These are phyloP conservation scores for Dalechampia spathulata DNA, from an alignment of 441 rosid species.

Conservation along the genomic window DNA sequence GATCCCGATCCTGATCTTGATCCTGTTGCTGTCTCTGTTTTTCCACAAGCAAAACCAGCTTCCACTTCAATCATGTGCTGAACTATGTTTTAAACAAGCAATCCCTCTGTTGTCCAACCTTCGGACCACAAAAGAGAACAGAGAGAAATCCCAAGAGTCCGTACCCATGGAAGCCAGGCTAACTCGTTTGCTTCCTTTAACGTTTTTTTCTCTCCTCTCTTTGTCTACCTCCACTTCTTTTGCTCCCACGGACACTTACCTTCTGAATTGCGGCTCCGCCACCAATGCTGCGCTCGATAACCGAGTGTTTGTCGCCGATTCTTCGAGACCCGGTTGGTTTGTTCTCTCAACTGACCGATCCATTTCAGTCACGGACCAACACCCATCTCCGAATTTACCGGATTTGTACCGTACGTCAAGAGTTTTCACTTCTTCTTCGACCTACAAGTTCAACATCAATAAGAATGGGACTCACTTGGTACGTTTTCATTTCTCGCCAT, in stretches of 20 bases:
- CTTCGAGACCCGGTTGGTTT: background rate
- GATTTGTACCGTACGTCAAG: conserved; percentile 47
- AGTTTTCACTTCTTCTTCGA: conserved; percentile 42
- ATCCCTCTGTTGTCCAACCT: conserved; percentile 4
- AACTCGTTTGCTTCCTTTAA: conserved; percentile 23
- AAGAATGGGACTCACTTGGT: conserved; percentile 52
- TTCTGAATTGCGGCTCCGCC: conserved; percentile 34
- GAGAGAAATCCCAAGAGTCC: background rate
- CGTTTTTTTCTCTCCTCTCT: conserved; percentile 22
- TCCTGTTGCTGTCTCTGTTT: no score
- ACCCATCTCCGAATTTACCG: conserved; percentile 37
- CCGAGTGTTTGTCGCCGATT: background rate
- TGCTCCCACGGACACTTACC: conserved; percentile 62
- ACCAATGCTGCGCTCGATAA: background rate
- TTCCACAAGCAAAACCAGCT: background rate
- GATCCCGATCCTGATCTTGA: no score
- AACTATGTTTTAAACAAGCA: background rate
- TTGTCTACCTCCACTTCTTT: background rate
- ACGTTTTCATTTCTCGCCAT: conserved; percentile 85
- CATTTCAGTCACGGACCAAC: conserved; percentile 28
- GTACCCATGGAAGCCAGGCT: conserved; percentile 24
- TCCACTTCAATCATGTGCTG: background rate
- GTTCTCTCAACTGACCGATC: conserved; percentile 34
- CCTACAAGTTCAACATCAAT: conserved; percentile 45
- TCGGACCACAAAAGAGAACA: background rate